Evolutionary conservation across 1,139 yeast species (phyloP).

Genomic region (Debaryomyces udenii): DNA sequence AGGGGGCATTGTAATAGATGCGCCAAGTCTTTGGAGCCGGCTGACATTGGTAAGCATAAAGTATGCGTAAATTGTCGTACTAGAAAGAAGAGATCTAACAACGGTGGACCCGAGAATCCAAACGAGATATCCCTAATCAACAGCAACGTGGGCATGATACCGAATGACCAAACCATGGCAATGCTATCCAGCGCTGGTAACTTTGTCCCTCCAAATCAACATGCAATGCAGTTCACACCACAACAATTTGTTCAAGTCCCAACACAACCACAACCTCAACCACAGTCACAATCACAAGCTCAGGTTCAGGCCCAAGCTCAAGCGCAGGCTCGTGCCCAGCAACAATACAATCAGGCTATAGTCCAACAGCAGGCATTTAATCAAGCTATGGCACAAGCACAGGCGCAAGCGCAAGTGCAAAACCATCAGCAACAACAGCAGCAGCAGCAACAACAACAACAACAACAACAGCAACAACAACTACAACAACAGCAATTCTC

Average conservation of each 20-base stretch:
- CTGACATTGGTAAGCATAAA: conserved; percentile 55
- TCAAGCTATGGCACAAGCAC: conserved; percentile 30
- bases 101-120: conserved; percentile 13
- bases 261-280: conserved; percentile 12
- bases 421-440: conserved; percentile 13
- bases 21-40: conserved; percentile 48
- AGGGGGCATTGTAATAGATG: conserved; percentile 66
- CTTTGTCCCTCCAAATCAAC: conserved; percentile 10
- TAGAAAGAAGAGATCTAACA: conserved; percentile 47
- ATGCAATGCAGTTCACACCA: conserved; percentile 12
- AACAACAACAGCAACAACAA: conserved; percentile 11
- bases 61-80: conserved; percentile 57
- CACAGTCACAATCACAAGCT: conserved; percentile 5
- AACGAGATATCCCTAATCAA: conserved; percentile 15
- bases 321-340: conserved; percentile 14
- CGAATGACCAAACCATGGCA: conserved; percentile 14
- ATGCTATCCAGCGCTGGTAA: conserved; percentile 13
- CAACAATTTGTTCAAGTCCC: conserved; percentile 13
- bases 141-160: conserved; percentile 12
- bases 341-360: conserved; percentile 15
- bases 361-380: conserved; percentile 21
- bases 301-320: conserved; percentile 15
- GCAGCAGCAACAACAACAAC: conserved; percentile 9
- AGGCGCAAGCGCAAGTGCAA: conserved; percentile 15
- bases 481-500: conserved; percentile 5